phyloP scores from a whole-genome alignment of 176 grass and related monocot species.

The Areca catechu region DNA sequence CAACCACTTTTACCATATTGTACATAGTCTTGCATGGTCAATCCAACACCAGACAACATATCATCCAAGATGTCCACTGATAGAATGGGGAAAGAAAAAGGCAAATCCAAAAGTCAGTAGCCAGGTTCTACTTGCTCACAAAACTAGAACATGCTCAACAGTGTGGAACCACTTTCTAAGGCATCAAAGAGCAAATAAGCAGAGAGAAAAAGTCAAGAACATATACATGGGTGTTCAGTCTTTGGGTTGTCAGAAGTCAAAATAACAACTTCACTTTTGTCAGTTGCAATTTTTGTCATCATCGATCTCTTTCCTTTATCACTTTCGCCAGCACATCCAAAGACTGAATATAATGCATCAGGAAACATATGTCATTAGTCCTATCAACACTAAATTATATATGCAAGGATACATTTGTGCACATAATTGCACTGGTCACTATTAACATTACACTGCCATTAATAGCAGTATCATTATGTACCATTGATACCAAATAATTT shows the following conservation, averaged over 20 bases:
- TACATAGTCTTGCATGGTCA: conserved; percentile 98
- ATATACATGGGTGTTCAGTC: conserved; percentile 80
- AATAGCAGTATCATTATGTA: too few species aligned
- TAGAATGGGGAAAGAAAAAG: conserved; percentile 10
- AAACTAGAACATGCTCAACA: neutral
- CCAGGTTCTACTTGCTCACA: neutral
- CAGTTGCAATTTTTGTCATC: conserved; percentile 83
- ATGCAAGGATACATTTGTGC: too few species aligned
- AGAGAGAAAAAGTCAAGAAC: conserved; percentile 4
- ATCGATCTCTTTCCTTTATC: conserved; percentile 84
- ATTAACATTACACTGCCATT: too few species aligned
- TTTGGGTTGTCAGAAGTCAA: conserved; percentile 93
- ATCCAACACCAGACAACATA: conserved; percentile 84
- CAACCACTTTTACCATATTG: conserved; percentile 81
- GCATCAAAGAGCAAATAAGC: too few species aligned
- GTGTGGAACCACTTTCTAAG: neutral
- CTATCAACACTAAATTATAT: too few species aligned
- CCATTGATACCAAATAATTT: too few species aligned
- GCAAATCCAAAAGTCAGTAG: neutral
- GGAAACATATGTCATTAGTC: neutral
- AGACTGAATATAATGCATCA: conserved; percentile 43
- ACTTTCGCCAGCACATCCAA: conserved; percentile 87
- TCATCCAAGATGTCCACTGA: conserved; percentile 96
- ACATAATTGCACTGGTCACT: too few species aligned
- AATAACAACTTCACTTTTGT: conserved; percentile 98